Percentiles rank a stretch among this genome's conserved stretches.
These are phyloP conservation scores for Thermomucor indicae-seudaticae DNA, from an alignment of 371 early-diverging fungal genomes.

Conservation along the genomic window DNA sequence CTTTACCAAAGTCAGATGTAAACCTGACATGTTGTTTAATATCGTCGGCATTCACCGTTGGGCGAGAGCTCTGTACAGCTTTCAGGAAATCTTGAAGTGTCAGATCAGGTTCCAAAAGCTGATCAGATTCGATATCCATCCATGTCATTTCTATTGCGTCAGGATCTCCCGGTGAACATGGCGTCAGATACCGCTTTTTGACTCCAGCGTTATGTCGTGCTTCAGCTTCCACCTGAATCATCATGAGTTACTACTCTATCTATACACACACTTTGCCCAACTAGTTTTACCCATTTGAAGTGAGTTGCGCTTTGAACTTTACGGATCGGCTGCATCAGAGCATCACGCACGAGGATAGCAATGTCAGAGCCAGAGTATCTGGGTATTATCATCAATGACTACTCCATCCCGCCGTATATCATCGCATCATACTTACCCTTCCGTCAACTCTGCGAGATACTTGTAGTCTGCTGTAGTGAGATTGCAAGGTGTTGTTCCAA, in stretches of 20 bases:
- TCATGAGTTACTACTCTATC: background rate
- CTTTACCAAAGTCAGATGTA: conserved; percentile 83
- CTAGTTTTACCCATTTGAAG: conserved; percentile 74
- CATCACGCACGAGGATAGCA: conserved; percentile 90
- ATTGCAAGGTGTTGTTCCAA: conserved; percentile 85
- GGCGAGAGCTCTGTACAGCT: conserved; percentile 73
- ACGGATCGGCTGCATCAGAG: conserved; percentile 95
- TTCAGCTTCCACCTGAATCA: conserved; percentile 54
- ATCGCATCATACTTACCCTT: conserved; percentile 54
- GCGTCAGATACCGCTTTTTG: conserved; percentile 68
- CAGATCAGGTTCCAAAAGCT: conserved; percentile 89
- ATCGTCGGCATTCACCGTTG: conserved; percentile 86
- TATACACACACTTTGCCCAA: background rate
- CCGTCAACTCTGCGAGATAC: conserved; percentile 75
- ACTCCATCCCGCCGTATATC: background rate
- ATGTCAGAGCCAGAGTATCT: conserved; percentile 95
- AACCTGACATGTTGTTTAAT: conserved; percentile 80
- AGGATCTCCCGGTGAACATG: conserved; percentile 95
- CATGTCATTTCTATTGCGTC: conserved; percentile 87
- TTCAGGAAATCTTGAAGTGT: conserved; percentile 81
- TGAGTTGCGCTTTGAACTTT: conserved; percentile 96
- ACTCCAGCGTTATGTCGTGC: conserved; percentile 52
- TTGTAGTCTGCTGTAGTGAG: conserved; percentile 69
- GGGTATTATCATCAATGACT: background rate
- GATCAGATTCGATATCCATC: conserved; percentile 81